Conservation (phyloP, 345 rosid genomes). For the Rhizophora mangle region DNA sequence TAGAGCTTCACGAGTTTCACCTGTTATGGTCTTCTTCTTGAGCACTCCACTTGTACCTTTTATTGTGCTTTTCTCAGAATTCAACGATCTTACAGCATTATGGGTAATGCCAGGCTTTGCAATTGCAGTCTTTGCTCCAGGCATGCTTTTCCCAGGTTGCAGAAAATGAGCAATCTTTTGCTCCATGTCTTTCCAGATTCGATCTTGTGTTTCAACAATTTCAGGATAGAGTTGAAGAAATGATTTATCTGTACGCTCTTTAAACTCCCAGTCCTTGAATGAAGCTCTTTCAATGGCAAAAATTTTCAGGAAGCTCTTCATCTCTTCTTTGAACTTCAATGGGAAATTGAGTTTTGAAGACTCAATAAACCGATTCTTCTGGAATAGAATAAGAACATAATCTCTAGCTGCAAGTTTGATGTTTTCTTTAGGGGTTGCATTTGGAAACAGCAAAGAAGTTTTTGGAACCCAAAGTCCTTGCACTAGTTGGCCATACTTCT, state of each 20-base stretch:
- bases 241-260: constrained; percentile 36
- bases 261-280: constrained; percentile 56
- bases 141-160: constrained; percentile 28
- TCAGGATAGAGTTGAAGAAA: constrained; percentile 46
- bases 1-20: constrained; percentile 61
- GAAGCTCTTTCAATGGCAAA: constrained; percentile 50
- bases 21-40: constrained; percentile 41
- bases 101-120: constrained; percentile 24
- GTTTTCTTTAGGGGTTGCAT: constrained; percentile 8
- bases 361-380: constrained; percentile 36
- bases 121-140: constrained; percentile 29
- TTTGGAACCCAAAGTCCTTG: constrained; percentile 88
- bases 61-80: constrained; percentile 38
- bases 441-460: constrained; percentile 40
- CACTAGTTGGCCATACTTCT: constrained; percentile 54
- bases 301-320: constrained; percentile 31
- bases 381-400: constrained; percentile 49
- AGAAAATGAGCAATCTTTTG: constrained; percentile 13
- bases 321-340: constrained; percentile 23
- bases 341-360: constrained; percentile 21
- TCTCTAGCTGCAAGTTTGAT: constrained; percentile 43
- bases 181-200: constrained; percentile 32
- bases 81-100: constrained; percentile 35
- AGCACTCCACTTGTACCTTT: constrained; percentile 28
- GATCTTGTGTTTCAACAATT: constrained; percentile 42